Evolutionary conservation across 306 rosid genomes (phyloP).

Genomic region (Cyamopsis tetragonoloba): DNA sequence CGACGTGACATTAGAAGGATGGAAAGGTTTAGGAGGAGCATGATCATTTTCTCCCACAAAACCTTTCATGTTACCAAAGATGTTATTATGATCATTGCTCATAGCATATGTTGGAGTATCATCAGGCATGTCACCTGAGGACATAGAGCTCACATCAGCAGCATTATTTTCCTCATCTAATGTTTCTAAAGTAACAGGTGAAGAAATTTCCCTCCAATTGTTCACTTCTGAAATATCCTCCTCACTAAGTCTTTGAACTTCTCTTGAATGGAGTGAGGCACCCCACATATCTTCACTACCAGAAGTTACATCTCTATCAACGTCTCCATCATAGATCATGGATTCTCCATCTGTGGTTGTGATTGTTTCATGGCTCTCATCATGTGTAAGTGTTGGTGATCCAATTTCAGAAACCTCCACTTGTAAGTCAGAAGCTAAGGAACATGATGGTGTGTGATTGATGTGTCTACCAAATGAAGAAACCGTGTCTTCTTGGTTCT

Average conservation of each 20-base stretch:
- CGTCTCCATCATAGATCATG: constrained; percentile 49
- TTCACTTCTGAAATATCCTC: constrained; percentile 26
- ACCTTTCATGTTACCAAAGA: constrained; percentile 21
- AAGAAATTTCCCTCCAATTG: constrained; percentile 23
- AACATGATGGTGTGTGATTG: constrained; percentile 48
- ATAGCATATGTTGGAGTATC: constrained; percentile 26
- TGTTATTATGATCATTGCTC: constrained; percentile 14
- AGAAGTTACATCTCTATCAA: constrained; percentile 41
- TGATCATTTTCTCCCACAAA: constrained; percentile 18
- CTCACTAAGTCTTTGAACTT: constrained; percentile 23
- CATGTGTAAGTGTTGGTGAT: constrained; percentile 57
- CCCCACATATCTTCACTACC: constrained; percentile 53
- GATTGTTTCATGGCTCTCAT: constrained; percentile 43
- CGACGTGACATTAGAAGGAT: constrained; percentile 30
- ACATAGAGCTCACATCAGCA: constrained; percentile 37
- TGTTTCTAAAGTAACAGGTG: constrained; percentile 21
- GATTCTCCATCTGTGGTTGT: constrained; percentile 59
- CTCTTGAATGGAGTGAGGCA: constrained; percentile 34
- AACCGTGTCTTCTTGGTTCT: constrained; percentile 26
- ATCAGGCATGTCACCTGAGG: constrained; percentile 28
- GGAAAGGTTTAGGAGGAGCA: constrained; percentile 17
- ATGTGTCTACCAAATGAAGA: constrained; percentile 6
- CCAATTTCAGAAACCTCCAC: constrained; percentile 88
- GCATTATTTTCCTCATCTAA: constrained; percentile 42
- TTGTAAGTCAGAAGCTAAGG: constrained; percentile 85